Evolutionary conservation across 2,329 filamentous ascomycete genomes (phyloP), one percentile per base, ranked within the genome.

Genomic region (Diplodia seriata): DNA sequence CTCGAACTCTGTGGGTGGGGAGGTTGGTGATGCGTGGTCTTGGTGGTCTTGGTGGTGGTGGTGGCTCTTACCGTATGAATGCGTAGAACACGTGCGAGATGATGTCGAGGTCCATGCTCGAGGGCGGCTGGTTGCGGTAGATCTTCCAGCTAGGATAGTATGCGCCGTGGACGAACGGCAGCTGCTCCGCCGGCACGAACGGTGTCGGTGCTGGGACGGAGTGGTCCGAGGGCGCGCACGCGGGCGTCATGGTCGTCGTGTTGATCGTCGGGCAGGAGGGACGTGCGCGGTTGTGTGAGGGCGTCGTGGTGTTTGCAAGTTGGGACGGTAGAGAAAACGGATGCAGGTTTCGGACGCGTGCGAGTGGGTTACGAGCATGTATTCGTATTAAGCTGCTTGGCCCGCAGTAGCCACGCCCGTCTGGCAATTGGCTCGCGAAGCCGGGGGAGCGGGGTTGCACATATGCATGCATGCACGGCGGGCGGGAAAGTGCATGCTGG

Each of bases 71-170:
- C 59, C 59, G 40, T 5, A 63, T 11, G n/a, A 65, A 65, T 18
- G 62, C 62, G 76, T 95, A 95, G 78, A 93, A 94, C 29, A 94
- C 88, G 74, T 93, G 90, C 72, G 90, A 93, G 73, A 63, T 18
- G n/a, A 36, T 51, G 9, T 2, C n/a, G 14, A 63, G 31, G 38
- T 94, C 89, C 73, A 90, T 91, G 70, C 87, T 87, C 0, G 87
- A 91, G 0, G 92, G 92, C 15, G 90, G 90, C 73, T 92, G 87
- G 70, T 89, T 86, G 67, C 85, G 84, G 79, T 93, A 93, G 72
- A 93, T 87, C 67, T 89, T 84, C 81, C 87, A 89, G 78, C 92
- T 94, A 12, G 91, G 90, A 77, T 92, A 95, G 80, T 94, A 95
- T 14, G 93, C 90, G 23, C 90, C 91, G 78, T 95, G 95, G 73